Percentiles rank a stretch among this genome's conserved stretches.
phyloP scores from a whole-genome alignment of 2,329 filamentous ascomycete species.

The Phoma sp. region DNA sequence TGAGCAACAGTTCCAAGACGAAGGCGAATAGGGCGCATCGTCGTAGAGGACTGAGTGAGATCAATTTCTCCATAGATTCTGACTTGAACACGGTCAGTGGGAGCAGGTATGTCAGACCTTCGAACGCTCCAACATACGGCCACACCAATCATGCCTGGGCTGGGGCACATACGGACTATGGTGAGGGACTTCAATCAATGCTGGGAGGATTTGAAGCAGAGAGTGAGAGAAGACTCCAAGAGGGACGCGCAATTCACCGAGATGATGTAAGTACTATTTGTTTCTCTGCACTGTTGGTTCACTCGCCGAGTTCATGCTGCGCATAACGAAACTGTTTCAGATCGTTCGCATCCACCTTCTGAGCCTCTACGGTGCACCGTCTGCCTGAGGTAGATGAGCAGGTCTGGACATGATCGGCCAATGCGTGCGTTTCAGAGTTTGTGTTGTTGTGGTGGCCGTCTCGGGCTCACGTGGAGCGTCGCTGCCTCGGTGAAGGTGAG shows the following conservation, averaged over 20 bases:
- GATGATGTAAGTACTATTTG: constrained; percentile 40
- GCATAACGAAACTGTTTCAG: constrained; percentile 40
- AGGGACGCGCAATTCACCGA: constrained; percentile 22
- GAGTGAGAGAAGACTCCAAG: constrained; percentile 15
- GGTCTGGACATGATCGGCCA: neutral
- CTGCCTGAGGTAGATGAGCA: constrained; percentile 26
- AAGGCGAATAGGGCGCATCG: constrained; percentile 32
- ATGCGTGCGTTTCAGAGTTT: constrained; percentile 2
- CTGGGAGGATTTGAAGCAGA: constrained; percentile 31
- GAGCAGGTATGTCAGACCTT: constrained; percentile 21
- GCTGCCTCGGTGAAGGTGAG: neutral
- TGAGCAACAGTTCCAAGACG: constrained; percentile 21
- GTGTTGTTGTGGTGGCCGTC: neutral
- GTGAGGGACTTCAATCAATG: constrained; percentile 29
- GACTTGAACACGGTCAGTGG: constrained; percentile 23
- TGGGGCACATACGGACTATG: constrained; percentile 24
- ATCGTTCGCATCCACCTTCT: constrained; percentile 17
- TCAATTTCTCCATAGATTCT: constrained; percentile 25
- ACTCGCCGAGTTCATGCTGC: constrained; percentile 22
- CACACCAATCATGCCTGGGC: constrained; percentile 28
- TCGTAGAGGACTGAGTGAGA: constrained; percentile 22
- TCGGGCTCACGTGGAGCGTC: neutral
- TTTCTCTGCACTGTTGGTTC: constrained; percentile 25
- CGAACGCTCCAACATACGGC: constrained; percentile 21
- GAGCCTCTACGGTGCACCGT: constrained; percentile 21